phyloP scores from a whole-genome alignment of 805 yeast species.

The Ogataea paradorogensis region DNA sequence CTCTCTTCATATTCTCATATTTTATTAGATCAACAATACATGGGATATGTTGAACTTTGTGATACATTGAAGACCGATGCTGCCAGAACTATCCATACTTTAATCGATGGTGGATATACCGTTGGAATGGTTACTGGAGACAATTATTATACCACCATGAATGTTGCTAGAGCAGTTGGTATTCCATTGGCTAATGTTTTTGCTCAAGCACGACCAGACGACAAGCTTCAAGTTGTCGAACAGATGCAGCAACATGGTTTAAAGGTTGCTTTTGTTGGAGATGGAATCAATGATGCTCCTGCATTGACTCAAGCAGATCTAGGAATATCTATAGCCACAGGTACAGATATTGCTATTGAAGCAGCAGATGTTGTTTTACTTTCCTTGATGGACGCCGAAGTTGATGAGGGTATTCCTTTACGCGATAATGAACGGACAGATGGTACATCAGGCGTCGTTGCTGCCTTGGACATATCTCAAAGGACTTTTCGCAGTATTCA shows the following conservation, averaged over 20 bases:
- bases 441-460: slow-evolving; percentile 47
- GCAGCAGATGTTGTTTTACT: slow-evolving; percentile 91
- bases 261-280: slow-evolving; percentile 87
- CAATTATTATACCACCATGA: slow-evolving; percentile 54
- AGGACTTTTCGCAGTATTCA: slow-evolving; percentile 72
- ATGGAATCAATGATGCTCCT: slow-evolving; percentile 97
- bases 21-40: slow-evolving; percentile 51
- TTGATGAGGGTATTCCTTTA: slow-evolving; percentile 19
- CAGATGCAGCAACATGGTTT: slow-evolving; percentile 46
- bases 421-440: slow-evolving; percentile 21
- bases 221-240: slow-evolving; percentile 66
- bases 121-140: slow-evolving; percentile 95
- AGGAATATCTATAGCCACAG: slow-evolving; percentile 89
- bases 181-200: slow-evolving; percentile 62
- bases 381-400: slow-evolving; percentile 31
- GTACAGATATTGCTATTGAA: slow-evolving; percentile 94
- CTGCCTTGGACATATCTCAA: slow-evolving; percentile 65
- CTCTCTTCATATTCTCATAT: slow-evolving; percentile 36
- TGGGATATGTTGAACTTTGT: slow-evolving; percentile 64
- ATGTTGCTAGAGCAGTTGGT: slow-evolving; percentile 65
- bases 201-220: slow-evolving; percentile 74
- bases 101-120: slow-evolving; percentile 49
- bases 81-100: slow-evolving; percentile 50
- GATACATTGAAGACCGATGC: slow-evolving; percentile 73
- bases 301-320: slow-evolving; percentile 85